Percentiles rank a stretch among this genome's conserved stretches.
These are phyloP conservation scores for Fulvia fulva DNA, from an alignment of 2,329 filamentous ascomycete species.

Conservation along the genomic window DNA sequence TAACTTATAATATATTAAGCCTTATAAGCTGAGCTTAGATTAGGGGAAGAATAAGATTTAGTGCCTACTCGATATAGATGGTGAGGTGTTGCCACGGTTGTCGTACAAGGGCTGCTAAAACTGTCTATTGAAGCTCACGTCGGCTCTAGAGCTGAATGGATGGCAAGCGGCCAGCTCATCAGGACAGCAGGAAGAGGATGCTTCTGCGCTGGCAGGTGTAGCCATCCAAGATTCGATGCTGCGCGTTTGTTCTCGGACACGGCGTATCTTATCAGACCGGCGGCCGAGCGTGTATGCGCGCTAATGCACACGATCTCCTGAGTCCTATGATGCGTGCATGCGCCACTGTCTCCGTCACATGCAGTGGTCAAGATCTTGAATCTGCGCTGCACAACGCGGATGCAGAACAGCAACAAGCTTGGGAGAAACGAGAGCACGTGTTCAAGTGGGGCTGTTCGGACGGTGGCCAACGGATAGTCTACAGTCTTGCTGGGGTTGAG, in stretches of 20 bases:
- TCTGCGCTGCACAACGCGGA: not conserved
- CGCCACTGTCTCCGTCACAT: too few relatives aligned
- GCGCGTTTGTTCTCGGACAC: not conserved
- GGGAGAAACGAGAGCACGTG: not conserved
- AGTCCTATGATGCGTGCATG: not conserved
- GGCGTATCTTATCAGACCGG: not conserved
- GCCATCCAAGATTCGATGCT: too few relatives aligned
- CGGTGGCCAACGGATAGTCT: not conserved
- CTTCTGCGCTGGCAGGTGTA: not conserved
- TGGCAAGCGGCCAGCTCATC: too few relatives aligned
- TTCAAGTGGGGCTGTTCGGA: not conserved
- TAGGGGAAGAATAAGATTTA: too few relatives aligned
- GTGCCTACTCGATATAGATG: too few relatives aligned
- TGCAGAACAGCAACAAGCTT: not conserved
- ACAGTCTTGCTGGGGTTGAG: not conserved
- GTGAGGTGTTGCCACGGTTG: too few relatives aligned
- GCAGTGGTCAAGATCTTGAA: not conserved
- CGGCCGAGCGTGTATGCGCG: not conserved
- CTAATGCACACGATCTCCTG: not conserved
- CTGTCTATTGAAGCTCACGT: too few relatives aligned
- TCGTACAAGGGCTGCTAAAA: too few relatives aligned
- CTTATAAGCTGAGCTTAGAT: too few relatives aligned
- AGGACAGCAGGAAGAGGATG: not conserved
- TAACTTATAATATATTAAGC: too few relatives aligned
- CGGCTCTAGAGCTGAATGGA: not conserved